These are phyloP conservation scores for Kodamaea sp. DNA, from an alignment of 1,139 yeast genomes.

Conservation along the genomic window DNA sequence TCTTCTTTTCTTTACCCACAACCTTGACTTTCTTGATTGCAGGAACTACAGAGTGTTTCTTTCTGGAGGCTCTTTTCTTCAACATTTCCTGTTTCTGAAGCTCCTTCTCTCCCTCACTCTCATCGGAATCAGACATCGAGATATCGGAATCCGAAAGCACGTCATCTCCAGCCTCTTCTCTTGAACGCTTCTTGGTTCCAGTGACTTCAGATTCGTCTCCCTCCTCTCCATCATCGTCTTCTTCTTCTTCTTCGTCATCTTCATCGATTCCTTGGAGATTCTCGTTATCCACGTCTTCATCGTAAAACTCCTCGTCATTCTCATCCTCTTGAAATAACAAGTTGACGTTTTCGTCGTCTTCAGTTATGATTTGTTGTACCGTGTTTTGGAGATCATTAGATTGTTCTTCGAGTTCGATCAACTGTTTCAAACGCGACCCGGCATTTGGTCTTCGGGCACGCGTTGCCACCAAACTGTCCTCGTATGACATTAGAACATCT, in stretches of 20 bases:
- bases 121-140: constrained; percentile 51
- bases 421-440: constrained; percentile 76
- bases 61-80: constrained; percentile 36
- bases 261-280: constrained; percentile 28
- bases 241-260: constrained; percentile 25
- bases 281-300: constrained; percentile 27
- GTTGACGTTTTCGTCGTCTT: constrained; percentile 74
- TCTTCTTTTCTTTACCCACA: constrained; percentile 19
- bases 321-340: constrained; percentile 83
- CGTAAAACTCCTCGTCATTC: constrained; percentile 73
- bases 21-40: constrained; percentile 44
- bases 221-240: constrained; percentile 15
- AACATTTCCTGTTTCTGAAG: constrained; percentile 52
- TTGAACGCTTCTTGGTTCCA: constrained; percentile 15
- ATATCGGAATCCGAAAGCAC: constrained; percentile 58
- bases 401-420: constrained; percentile 68
- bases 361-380: constrained; percentile 41
- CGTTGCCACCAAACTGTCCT: constrained; percentile 63
- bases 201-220: constrained; percentile 26
- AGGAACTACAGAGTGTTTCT: constrained; percentile 39
- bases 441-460: constrained; percentile 85
- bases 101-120: constrained; percentile 68
- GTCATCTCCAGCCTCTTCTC: constrained; percentile 33
- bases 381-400: constrained; percentile 33
- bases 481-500: constrained; percentile 9